These are phyloP conservation scores for Verticillium isaacii DNA, from an alignment of 2,329 filamentous ascomycete genomes.

Conservation along the genomic window DNA sequence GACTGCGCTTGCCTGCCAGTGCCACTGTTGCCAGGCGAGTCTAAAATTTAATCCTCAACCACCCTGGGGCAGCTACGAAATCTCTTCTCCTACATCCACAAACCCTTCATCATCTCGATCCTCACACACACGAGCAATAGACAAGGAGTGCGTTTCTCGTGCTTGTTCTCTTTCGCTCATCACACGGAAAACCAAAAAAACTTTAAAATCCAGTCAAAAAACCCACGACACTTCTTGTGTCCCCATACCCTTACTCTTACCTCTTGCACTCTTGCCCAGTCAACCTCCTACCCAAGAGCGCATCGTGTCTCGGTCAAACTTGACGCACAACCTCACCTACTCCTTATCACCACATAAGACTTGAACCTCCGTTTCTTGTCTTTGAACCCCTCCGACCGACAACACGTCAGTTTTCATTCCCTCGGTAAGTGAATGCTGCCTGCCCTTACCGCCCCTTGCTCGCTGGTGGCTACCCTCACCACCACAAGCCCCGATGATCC, in stretches of 20 bases:
- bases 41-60: background rate
- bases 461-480: background rate
- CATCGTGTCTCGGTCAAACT: slow-evolving; percentile 13
- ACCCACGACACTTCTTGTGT: background rate
- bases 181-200: slow-evolving; percentile 55
- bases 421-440: slow-evolving; percentile 8
- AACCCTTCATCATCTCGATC: slow-evolving; percentile 22
- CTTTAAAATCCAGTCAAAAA: slow-evolving; percentile 46
- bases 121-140: slow-evolving; percentile 33
- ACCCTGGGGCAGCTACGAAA: slow-evolving; percentile 20
- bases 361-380: background rate
- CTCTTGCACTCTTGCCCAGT: slow-evolving; percentile 11
- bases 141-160: slow-evolving; percentile 56
- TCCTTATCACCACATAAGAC: background rate
- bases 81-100: slow-evolving; percentile 39
- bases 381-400: background rate
- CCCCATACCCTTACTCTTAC: slow-evolving; percentile 7
- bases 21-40: background rate
- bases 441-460: slow-evolving; percentile 5
- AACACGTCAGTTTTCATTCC: background rate
- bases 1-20: background rate
- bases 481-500: background rate
- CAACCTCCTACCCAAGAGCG: slow-evolving; percentile 10
- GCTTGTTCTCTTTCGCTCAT: slow-evolving; percentile 53
- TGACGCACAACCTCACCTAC: slow-evolving; percentile 9